These are phyloP conservation scores for Solanum pennellii DNA, from an alignment of 257 asterid species.

Conservation along the genomic window DNA sequence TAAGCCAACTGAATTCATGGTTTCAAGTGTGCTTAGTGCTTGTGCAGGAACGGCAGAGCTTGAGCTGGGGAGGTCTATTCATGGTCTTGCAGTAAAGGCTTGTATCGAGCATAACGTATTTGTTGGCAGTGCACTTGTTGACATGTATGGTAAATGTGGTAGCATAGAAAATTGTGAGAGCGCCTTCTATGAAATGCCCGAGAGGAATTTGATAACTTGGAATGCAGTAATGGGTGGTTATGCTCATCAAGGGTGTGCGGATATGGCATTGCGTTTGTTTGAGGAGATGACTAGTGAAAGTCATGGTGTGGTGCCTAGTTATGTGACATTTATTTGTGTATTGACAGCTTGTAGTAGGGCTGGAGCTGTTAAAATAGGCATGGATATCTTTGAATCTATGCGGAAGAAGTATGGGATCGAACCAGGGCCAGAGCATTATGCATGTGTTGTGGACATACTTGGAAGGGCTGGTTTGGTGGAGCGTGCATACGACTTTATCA, in stretches of 20 bases:
- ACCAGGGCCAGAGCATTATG: constrained; percentile 84
- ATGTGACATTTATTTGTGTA: constrained; percentile 65
- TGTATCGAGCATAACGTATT: constrained; percentile 48
- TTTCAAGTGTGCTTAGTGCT: constrained; percentile 79
- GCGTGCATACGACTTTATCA: constrained; percentile 48
- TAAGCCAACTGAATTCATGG: constrained; percentile 54
- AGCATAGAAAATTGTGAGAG: constrained; percentile 55
- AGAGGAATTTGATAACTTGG: constrained; percentile 62
- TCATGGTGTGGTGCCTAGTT: constrained; percentile 37
- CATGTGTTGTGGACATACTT: constrained; percentile 83
- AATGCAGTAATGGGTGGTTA: constrained; percentile 79
- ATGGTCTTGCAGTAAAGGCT: constrained; percentile 71
- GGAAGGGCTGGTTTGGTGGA: constrained; percentile 85
- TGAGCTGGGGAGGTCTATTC: constrained; percentile 64
- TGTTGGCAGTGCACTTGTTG: constrained; percentile 82
- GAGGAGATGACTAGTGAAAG: constrained; percentile 30
- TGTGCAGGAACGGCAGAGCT: constrained; percentile 72
- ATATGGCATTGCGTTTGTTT: constrained; percentile 47
- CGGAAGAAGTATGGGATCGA: constrained; percentile 32
- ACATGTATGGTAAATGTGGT: constrained; percentile 93
- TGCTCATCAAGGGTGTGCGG: constrained; percentile 79
- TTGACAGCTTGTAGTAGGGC: constrained; percentile 85
- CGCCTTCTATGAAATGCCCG: constrained; percentile 38
- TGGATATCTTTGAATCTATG: constrained; percentile 61
- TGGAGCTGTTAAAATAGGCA: constrained; percentile 61